Conservation (phyloP, 2,329 filamentous ascomycete species). For the Tolypocladium tropicale region DNA sequence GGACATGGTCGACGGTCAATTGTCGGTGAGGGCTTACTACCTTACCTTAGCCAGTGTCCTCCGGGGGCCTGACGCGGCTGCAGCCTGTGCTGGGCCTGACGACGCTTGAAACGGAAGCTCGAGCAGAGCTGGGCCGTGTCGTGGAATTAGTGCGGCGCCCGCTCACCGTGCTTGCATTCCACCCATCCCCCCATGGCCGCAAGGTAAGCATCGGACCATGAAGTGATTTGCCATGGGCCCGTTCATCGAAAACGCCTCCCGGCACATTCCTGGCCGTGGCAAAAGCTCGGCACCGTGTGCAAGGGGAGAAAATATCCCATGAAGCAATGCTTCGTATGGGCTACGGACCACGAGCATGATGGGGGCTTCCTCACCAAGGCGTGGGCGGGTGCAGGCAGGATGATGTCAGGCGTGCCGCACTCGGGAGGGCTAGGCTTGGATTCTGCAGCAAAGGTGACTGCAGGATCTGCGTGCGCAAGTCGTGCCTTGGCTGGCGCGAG, state of each 20-base stretch:
- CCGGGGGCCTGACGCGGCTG: too few relatives aligned
- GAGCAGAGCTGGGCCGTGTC: neutral
- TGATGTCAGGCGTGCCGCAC: neutral
- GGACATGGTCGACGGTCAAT: neutral
- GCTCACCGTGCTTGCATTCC: neutral
- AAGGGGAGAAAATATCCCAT: too few relatives aligned
- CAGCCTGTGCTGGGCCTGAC: neutral
- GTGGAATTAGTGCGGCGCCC: neutral
- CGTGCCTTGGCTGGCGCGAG: neutral
- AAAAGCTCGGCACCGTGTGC: neutral
- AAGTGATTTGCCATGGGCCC: neutral
- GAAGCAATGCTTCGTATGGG: neutral
- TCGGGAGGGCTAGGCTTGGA: neutral
- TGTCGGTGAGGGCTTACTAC: constrained; percentile 1
- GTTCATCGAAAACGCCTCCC: neutral
- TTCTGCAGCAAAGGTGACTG: neutral
- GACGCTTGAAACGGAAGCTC: neutral
- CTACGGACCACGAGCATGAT: too few relatives aligned
- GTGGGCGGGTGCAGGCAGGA: neutral
- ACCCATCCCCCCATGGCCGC: neutral
- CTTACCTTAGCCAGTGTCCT: too few relatives aligned
- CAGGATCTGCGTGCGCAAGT: neutral
- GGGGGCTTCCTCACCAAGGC: neutral
- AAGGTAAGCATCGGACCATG: neutral
- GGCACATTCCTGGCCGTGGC: neutral